Base-by-base conservation (phyloP, 2,329 filamentous ascomycete species). In the Chaetoscypha palmicola region DNA sequence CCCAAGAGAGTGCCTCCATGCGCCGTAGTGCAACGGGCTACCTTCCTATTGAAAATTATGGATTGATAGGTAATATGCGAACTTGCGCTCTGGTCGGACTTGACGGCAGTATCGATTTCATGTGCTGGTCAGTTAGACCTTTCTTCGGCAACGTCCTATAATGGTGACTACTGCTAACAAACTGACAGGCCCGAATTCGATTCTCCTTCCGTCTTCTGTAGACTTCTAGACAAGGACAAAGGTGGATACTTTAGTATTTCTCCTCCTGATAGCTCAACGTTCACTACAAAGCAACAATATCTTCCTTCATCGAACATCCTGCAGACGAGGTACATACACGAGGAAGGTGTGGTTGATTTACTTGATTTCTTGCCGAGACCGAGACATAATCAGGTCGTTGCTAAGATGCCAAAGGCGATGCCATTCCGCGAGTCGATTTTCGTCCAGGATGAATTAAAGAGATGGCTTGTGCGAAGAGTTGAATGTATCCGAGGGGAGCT, bases 21-120 rank as follows among this genome's bases (percentile, higher is more conserved):
- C 24, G 55, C 20, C 49, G 57, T 17, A 41, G 47, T 32, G 41
- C 41, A 4, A 58, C 52, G 4, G 59, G 60, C 14, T 63, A 62
- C 40, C 50, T 63, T 17, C 60, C 60, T 28, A 84, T 87, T 52
- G 83, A 88, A 59, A 77, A 88, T 63, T 88, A 88, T 70, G 84
- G 84, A 43, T 74, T 89, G 63, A 86, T 89, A 55, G 84, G 84
- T 19, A 87, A 88, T 58, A 86, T 89, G 83, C 75, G 81, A 56
- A 89, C 83, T 1, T 86, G 81, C 66, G 83, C 83, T 11, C 67
- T 87, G n/a, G 73, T 86, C 17, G 83, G 81, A 52, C 83, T 84
- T 58, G 79, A 83, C 57, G 83, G 83, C 19, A 83, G 81, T 51
- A 64, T 89, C 45, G 84, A 87, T 59, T 86, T 80, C 55, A 84